Evolutionary conservation across 768 basidiomycete species (phyloP), one percentile per base, ranked within the genome.

Genomic region (Plicaturopsis crispa): DNA sequence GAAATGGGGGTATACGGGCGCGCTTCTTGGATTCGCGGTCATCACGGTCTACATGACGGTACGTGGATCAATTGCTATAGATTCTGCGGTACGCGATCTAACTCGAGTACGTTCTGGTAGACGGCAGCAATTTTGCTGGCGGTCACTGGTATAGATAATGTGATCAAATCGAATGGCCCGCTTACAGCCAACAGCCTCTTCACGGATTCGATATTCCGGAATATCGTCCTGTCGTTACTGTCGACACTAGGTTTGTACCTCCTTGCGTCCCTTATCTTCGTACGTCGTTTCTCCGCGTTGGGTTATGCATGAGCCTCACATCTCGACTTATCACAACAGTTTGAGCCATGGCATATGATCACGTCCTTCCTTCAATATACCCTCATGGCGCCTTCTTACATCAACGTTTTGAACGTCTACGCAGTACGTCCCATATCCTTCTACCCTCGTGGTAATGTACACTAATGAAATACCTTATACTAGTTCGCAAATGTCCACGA

Each of bases 261-360:
- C 35, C 21, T 88, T 32, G 72, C 93, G 0, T 87, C 83, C 3
- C 48, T 98, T 7, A 71, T 93, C 34, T 91, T 91, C 62, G 87
- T 92, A 53, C 52, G 91, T 75, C 6, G 22, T 44, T n/a, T 23
- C 26, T 22, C 17, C 5, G n/a, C n/a, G n/a, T n/a, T n/a, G n/a
- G n/a, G n/a, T n/a, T n/a, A n/a, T n/a, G n/a, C n/a, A n/a, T n/a
- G n/a, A n/a, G n/a, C n/a, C n/a, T n/a, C n/a, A 11, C n/a, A 11
- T 24, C 26, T 34, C 31, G 32, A 6, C 13, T n/a, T n/a, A n/a
- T n/a, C n/a, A n/a, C n/a, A n/a, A n/a, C 53, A 94, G 80, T 80
- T 96, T 49, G 92, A 98, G 48, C 94, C 94, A 2, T 96, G 92
- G 90, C 96, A 99, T 57, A 87, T 99, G 90, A 70, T 99, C 51